phyloP scores from a whole-genome alignment of 768 basidiomycete species.

The Termitomyces sp. region DNA sequence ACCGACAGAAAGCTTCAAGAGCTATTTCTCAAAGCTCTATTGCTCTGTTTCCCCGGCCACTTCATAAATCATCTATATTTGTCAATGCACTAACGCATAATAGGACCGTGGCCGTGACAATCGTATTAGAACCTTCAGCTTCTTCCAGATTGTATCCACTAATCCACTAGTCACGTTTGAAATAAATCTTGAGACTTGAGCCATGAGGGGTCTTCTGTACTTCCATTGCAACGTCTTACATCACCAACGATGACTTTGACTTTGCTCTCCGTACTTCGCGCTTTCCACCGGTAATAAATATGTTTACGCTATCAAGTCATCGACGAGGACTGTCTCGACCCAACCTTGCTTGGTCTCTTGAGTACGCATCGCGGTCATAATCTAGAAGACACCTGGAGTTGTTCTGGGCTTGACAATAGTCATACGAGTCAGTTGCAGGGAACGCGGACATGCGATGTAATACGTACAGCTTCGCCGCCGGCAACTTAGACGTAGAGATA shows the following conservation, averaged over 20 bases:
- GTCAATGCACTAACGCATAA: neutral
- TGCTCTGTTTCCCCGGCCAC: neutral
- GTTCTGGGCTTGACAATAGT: neutral
- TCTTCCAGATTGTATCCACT: neutral
- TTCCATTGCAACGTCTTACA: neutral
- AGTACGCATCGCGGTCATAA: neutral
- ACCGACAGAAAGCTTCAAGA: neutral
- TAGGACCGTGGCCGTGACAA: neutral
- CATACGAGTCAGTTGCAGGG: neutral
- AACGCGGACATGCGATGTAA: neutral
- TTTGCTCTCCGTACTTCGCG: neutral
- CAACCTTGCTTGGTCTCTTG: neutral
- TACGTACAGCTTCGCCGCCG: neutral
- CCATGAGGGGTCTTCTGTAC: neutral
- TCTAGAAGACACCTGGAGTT: neutral
- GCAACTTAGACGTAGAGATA: neutral
- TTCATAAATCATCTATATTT: neutral
- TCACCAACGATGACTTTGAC: neutral
- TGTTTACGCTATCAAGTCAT: neutral
- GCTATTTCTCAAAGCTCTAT: neutral
- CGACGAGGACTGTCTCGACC: neutral
- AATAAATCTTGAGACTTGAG: neutral
- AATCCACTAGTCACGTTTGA: neutral
- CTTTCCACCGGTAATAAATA: neutral
- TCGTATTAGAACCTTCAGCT: neutral